Conservation (phyloP, 768 basidiomycete species). For the Suillus americanus region DNA sequence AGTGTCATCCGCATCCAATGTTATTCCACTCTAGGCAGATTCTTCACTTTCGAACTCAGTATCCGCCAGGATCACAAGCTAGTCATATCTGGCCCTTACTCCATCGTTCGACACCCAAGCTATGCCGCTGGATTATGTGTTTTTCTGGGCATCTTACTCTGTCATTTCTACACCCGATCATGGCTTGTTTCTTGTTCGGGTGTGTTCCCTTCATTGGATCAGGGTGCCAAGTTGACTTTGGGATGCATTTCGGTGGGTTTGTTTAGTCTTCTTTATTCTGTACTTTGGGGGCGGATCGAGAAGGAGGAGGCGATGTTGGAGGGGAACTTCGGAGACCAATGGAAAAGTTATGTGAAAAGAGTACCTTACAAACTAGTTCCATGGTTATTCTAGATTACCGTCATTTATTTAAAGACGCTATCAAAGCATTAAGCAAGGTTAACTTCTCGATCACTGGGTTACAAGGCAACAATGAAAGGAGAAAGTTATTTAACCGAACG, state of each 20-base stretch:
- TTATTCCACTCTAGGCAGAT: constrained; percentile 33
- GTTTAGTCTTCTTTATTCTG: not conserved
- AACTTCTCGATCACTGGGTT: not conserved
- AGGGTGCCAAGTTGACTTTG: not conserved
- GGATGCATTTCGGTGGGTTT: not conserved
- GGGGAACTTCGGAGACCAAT: constrained; percentile 12
- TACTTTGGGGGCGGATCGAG: constrained; percentile 11
- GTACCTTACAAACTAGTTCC: constrained; percentile 14
- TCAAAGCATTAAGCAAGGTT: not conserved
- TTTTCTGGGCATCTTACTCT: constrained; percentile 6
- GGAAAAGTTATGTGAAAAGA: constrained; percentile 5
- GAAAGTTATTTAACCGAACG: not conserved
- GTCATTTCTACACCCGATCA: constrained; percentile 8
- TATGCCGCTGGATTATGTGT: constrained; percentile 9
- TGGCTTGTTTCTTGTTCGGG: constrained; percentile 10
- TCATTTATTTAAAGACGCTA: not conserved
- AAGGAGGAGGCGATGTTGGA: constrained; percentile 15
- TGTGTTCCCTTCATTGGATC: constrained; percentile 1
- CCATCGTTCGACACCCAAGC: constrained; percentile 39
- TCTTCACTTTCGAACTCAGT: constrained; percentile 43
- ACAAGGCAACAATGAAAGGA: too few species aligned
- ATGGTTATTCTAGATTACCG: constrained; percentile 1
- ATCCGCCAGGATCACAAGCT: constrained; percentile 36
- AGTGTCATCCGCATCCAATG: constrained; percentile 31
- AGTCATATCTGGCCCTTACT: constrained; percentile 40